Base-by-base conservation (phyloP, 2,329 filamentous ascomycete species). In the Kalmusia sp. region DNA sequence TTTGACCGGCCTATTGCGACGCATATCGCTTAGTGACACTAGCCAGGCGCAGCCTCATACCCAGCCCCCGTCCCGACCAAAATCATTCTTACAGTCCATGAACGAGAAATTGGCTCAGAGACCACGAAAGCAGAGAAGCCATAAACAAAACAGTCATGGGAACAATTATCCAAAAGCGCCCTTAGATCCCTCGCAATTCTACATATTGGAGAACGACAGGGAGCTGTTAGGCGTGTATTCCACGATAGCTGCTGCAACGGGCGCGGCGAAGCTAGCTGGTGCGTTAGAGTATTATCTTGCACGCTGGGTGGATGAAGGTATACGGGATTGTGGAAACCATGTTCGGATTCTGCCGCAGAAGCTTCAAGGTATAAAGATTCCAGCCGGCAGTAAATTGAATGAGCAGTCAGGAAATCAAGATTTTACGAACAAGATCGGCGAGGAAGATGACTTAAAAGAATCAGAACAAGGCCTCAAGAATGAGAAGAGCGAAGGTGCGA, bases 91-190 rank as follows among this genome's bases (percentile, higher is more conserved):
- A 5, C 25, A 44, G 3, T 21, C 40, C 28, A 44, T 44, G 25
- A 44, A 44, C 17, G 40, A 44, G 17, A 44, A 44, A 17, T 11
- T 44, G n/a, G 27, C 25, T 6, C 40, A 44, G 19, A 30, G 27
- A 21, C 27, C 40, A 12, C 25, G 7, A 7, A 33, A 31, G 8
- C 40, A 14, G 11, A 8, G 40, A 30, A 6, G 3, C 21, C 40
- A 15, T 15, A 15, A 12, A 2, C n/a, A 24, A 19, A 8, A 8
- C 15, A 12, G 28, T 33, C n/a, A 6, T 12, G 25, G 28, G 11
- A 33, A 12, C 11, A 44, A 14, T 21, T 4, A 4, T 5, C 12
- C 17, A 4, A 2, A 9, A 19, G 11, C 34, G 4, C n/a, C 15
- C 21, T 2, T 37, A 9, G 17, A 21, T 9, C 34, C 34, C 7